These are phyloP conservation scores for Gamsiella multidivaricata DNA, from an alignment of 192 early-diverging fungal genomes.

Conservation along the genomic window DNA sequence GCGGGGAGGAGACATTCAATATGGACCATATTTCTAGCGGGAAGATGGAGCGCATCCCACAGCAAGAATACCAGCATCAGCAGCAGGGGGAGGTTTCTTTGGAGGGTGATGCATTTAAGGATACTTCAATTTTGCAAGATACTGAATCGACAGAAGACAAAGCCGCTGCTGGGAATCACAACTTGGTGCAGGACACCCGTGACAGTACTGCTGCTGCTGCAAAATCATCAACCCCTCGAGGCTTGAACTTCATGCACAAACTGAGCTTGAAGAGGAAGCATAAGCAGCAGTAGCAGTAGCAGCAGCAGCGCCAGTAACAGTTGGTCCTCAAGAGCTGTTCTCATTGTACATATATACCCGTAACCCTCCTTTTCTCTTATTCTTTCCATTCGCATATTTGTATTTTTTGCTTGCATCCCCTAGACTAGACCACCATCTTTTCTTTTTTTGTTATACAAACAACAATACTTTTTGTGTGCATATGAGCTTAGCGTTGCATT, in stretches of 20 bases:
- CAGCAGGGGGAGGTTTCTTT: conserved; percentile 9
- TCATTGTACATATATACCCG: conserved; percentile 10
- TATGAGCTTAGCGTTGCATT: too few species aligned
- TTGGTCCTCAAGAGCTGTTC: too few species aligned
- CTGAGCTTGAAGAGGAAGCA: conserved; percentile 29
- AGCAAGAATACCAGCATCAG: not conserved
- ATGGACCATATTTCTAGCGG: not conserved
- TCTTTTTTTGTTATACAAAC: not conserved
- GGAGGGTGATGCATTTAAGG: not conserved
- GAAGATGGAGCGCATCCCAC: not conserved
- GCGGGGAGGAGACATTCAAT: not conserved
- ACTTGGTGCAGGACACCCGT: not conserved
- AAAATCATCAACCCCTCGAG: not conserved
- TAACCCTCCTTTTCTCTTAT: not conserved
- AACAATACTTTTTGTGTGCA: too few species aligned
- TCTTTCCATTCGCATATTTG: conserved; percentile 6
- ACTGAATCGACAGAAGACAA: not conserved
- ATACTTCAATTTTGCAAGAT: not conserved
- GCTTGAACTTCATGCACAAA: conserved; percentile 31
- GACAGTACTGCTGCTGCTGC: not conserved
- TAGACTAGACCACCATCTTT: not conserved
- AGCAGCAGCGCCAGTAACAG: not conserved
- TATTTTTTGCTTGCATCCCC: not conserved
- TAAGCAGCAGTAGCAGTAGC: not conserved
- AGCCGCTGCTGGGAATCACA: not conserved